These are phyloP conservation scores for Kickxella alabastrina DNA, from an alignment of 192 early-diverging fungal species.

Conservation along the genomic window DNA sequence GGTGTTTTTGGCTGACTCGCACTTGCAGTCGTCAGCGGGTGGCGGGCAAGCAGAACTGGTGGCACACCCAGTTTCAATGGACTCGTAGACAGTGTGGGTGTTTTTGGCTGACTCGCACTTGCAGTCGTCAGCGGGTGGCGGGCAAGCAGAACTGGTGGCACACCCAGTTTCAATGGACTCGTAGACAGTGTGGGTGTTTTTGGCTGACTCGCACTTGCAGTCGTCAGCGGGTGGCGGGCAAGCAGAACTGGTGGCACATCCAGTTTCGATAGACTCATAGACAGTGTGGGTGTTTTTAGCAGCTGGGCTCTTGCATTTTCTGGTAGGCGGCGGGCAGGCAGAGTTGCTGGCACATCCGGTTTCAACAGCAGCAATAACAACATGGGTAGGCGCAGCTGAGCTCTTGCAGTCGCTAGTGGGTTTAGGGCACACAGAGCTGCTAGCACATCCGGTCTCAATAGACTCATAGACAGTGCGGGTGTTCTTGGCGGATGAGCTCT, in stretches of 20 bases:
- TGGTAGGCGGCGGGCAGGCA: no score
- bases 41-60: background rate
- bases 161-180: constrained; percentile 16
- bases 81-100: constrained; percentile 20
- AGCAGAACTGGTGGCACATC: background rate
- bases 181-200: constrained; percentile 17
- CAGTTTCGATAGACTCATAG: constrained; percentile 15
- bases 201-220: no score
- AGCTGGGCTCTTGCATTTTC: no score
- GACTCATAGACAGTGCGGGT: constrained; percentile 4
- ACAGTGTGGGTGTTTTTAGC: constrained; percentile 18
- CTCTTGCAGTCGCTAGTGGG: no score
- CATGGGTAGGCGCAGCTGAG: constrained; percentile 23
- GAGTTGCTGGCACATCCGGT: background rate
- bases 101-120: no score
- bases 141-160: background rate
- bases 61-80: constrained; percentile 6
- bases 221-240: no score
- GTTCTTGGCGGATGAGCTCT: background rate
- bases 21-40: no score
- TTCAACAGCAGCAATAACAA: constrained; percentile 14
- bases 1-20: no score
- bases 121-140: no score
- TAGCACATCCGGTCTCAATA: constrained; percentile 10
- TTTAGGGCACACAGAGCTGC: background rate